phyloP scores from a whole-genome alignment of 148 eudicot species.

The Chenopodium berlandieri region DNA sequence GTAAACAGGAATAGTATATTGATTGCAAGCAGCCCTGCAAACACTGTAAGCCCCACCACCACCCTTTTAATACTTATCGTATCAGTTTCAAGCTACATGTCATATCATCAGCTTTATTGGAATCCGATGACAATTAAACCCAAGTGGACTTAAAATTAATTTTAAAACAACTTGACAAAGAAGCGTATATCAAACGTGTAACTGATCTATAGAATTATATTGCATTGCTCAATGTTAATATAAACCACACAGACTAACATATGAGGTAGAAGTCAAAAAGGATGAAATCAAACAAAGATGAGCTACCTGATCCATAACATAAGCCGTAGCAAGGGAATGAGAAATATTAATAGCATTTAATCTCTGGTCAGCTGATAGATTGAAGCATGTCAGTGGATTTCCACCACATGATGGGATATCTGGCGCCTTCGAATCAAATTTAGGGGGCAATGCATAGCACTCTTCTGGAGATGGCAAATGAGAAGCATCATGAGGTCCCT shows the following conservation, averaged over 20 bases:
- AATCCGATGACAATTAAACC: neutral
- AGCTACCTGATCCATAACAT: constrained; percentile 98
- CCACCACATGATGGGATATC: constrained; percentile 39
- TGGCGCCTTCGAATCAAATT: constrained; percentile 40
- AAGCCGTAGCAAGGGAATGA: constrained; percentile 78
- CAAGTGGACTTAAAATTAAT: neutral
- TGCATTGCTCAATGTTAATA: neutral
- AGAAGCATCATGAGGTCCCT: constrained; percentile 39
- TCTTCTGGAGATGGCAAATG: constrained; percentile 43
- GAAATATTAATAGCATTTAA: constrained; percentile 79
- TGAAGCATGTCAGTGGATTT: constrained; percentile 36
- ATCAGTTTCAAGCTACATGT: neutral
- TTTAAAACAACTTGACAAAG: neutral
- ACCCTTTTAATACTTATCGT: neutral
- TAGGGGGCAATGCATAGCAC: constrained; percentile 50
- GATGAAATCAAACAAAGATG: neutral
- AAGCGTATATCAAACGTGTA: neutral
- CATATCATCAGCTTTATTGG: neutral
- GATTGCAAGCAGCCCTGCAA: neutral
- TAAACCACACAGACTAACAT: neutral
- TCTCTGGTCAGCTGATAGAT: constrained; percentile 72
- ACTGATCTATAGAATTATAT: neutral
- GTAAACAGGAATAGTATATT: neutral
- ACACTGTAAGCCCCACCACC: neutral
- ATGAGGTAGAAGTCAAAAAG: neutral